Evolutionary conservation across 176 grass and related monocot species (phyloP).

Genomic region (Cenchrus fungigraminus): DNA sequence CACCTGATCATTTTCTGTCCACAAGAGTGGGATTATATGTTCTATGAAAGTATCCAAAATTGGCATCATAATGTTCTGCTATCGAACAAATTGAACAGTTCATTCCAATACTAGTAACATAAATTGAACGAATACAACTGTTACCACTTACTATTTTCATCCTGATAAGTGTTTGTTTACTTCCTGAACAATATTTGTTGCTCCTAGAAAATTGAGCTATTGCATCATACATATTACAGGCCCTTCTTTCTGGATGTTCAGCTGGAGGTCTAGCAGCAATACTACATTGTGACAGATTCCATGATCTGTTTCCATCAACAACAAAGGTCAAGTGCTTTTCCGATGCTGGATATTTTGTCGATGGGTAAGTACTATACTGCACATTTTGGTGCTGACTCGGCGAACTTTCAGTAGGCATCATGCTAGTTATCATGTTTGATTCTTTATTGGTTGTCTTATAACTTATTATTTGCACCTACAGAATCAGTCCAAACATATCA

Average conservation of each 20-base stretch:
- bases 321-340: conserved; percentile 86
- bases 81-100: not conserved
- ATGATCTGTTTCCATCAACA: conserved; percentile 55
- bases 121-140: conserved; percentile 6
- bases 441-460: not conserved
- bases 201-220: not conserved
- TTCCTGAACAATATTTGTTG: not conserved
- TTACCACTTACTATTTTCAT: conserved; percentile 10
- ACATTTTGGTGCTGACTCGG: not conserved
- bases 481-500: not conserved
- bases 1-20: not conserved
- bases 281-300: conserved; percentile 84
- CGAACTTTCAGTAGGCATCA: not conserved
- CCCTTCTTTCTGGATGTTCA: conserved; percentile 91
- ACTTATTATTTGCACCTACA: not conserved
- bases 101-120: not conserved
- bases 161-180: not conserved
- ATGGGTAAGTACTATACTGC: conserved; percentile 57
- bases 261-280: conserved; percentile 87
- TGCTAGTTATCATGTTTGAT: conserved; percentile 3
- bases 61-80: not conserved
- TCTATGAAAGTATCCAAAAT: not conserved
- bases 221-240: conserved; percentile 47
- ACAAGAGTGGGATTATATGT: not conserved
- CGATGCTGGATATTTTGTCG: conserved; percentile 88